A percentile compares a stretch with the other conserved stretches of the same genome.
These are phyloP conservation scores for Mucor sp. DNA, from an alignment of 371 early-diverging fungal species.

Conservation along the genomic window DNA sequence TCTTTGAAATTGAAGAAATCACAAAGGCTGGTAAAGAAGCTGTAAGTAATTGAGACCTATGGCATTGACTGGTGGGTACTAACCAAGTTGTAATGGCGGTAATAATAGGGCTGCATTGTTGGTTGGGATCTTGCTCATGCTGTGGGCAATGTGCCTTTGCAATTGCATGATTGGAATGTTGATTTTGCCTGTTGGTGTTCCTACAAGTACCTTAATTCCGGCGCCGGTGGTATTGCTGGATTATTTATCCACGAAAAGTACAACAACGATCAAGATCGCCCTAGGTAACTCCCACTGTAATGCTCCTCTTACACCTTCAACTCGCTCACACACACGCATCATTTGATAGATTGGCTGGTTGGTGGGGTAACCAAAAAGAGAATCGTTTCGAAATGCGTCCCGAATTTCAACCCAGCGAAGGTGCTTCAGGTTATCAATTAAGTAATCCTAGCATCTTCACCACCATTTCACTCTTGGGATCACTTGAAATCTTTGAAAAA, in stretches of 20 bases:
- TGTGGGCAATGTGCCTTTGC: conserved; percentile 88
- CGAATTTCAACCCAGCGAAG: conserved; percentile 75
- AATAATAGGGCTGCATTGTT: conserved; percentile 79
- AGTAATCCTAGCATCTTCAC: conserved; percentile 89
- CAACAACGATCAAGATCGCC: conserved; percentile 51
- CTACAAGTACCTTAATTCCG: conserved; percentile 96
- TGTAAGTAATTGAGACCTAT: conserved; percentile 39
- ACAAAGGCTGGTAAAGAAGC: conserved; percentile 81
- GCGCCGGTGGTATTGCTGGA: conserved; percentile 94
- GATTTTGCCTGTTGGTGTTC: conserved; percentile 99
- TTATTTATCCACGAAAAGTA: conserved; percentile 85
- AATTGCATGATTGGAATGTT: conserved; percentile 94
- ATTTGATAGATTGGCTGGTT: conserved; percentile 74
- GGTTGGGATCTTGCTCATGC: conserved; percentile 98
- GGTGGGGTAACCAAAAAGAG: conserved; percentile 92
- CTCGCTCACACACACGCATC: background rate
- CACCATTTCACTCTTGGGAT: conserved; percentile 70
- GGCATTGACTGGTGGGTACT: too few relatives aligned
- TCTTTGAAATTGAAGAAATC: conserved; percentile 87
- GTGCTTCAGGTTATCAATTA: conserved; percentile 85
- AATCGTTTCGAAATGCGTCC: conserved; percentile 84
- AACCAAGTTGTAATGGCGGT: too few relatives aligned
- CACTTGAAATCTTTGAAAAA: conserved; percentile 79
- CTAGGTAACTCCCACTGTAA: conserved; percentile 34
- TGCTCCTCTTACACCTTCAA: background rate